Evolutionary conservation across 306 rosid species (phyloP), one percentile per base, ranked within the genome.

Genomic region (Notholithocarpus densiflorus): DNA sequence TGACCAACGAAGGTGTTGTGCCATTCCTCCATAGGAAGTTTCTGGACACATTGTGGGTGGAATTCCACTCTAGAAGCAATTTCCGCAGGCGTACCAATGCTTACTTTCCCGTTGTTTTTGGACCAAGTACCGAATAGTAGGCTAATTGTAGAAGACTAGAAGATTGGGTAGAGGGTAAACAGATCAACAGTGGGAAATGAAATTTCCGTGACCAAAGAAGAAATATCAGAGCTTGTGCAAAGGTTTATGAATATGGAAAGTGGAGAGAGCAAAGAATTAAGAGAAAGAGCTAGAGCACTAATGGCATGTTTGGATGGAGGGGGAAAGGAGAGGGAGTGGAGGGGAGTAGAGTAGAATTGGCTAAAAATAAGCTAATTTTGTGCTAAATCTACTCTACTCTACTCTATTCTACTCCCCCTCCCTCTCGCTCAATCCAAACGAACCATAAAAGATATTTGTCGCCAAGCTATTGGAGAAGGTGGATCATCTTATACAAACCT

Each of bases 11-110:
- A 64, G 68, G 91, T 89, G 83, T 65, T 89, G 79, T 82, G 83
- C 0, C 89, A 89, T 59, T 17, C 78, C 78, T 82, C 87, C 2
- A 8, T 84, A 2, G 84, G 84, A 18, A 87, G 87, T 34, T 87
- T 89, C 43, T 87, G 82, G 93, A 86, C 89, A 18, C 91, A 89
- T 29, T 87, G 91, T 71, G 93, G 91, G 15, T 89, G 89, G 91
- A 87, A 83, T 87, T 85, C 91, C 1, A 87, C 83, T 3, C 55
- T 84, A 13, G 93, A 86, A 55, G 81, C 84, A 27, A 34, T 74
- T 8, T 89, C 70, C 74, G 80, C 87, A 5, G 89, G 93, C 8
- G 85, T 82, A 1, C 86, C 88, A 18, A 73, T 87, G 65, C 64
- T 89, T 56, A 75, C 84, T 1, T 87, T 87, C 57, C 88, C 90